Base-by-base conservation (phyloP, 2,329 filamentous ascomycete genomes). In the Penicillium sp. region DNA sequence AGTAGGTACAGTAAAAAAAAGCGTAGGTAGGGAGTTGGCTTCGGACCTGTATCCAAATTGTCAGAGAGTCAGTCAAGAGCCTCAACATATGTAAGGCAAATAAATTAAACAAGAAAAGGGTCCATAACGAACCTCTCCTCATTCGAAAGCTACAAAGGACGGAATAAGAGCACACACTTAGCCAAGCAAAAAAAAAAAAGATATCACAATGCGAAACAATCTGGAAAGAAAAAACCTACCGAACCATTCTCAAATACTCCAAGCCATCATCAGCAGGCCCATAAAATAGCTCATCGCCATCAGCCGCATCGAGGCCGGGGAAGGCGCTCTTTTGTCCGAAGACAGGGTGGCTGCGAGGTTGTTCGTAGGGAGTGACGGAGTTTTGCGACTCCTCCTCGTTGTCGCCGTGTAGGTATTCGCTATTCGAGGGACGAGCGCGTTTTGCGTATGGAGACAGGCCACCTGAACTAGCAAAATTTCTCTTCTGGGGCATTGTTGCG, bases 321-420 rank as follows among this genome's bases (percentile, higher is more conserved):
- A 93, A 90, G 48, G 90, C 90, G 70, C 87, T 87, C 75, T 88
- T 86, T 76, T 92, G 90, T 46, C 90, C 90, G 75, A 88, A 91
- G 2, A 86, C 85, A 9, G 86, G 84, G 73, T 92, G 85, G 62
- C 88, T 75, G 47, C 78, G 78, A 26, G 82, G 79, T 57, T 78
- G 77, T 62, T 79, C 75, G 38, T 73, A 64, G 15, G 69, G 53
- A 5, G 67, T 68, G 26, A 61, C 49, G 13, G 65, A 54, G 54
- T 53, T 54, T 11, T 49, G 59, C 19, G 60, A 41, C 30, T 60
- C 64, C 44, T 69, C 68, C 23, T 66, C 71, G 26, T 71, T 76
- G 31, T 71, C 66, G 2, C 67, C 72, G 19, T 73, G 35, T 15
- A 4, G 11, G 11, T 41, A 68, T 8, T 76, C 70, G 2, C 70